Percentiles rank a stretch among this genome's conserved stretches.
These are phyloP conservation scores for Flammula alnicola DNA, from an alignment of 1,284 basidiomycete genomes.

Conservation along the genomic window DNA sequence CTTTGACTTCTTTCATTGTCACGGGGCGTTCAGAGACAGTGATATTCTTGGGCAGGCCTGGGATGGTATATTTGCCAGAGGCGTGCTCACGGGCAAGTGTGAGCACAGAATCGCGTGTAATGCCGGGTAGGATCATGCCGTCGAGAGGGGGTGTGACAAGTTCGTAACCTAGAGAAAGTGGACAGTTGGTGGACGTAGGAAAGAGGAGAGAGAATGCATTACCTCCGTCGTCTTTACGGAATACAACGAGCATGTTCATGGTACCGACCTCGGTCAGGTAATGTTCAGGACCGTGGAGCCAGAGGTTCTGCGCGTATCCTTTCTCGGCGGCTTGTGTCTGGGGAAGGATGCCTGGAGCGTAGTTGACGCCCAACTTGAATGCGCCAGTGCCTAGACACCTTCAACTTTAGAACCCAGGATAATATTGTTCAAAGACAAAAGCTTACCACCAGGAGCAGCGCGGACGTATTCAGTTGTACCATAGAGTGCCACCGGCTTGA, in stretches of 20 bases:
- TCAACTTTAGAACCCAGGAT: not conserved
- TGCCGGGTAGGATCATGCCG: constrained; percentile 95
- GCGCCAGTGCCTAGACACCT: constrained; percentile 73
- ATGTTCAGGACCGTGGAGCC: constrained; percentile 90
- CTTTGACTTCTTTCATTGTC: constrained; percentile 87
- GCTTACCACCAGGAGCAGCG: constrained; percentile 85
- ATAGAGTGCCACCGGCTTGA: constrained; percentile 94
- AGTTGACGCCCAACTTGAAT: constrained; percentile 92
- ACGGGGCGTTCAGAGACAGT: constrained; percentile 84
- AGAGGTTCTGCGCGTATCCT: constrained; percentile 95
- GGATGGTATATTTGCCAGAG: constrained; percentile 58
- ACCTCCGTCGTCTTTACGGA: constrained; percentile 79
- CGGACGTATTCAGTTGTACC: constrained; percentile 92
- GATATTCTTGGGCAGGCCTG: constrained; percentile 71
- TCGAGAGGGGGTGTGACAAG: constrained; percentile 92
- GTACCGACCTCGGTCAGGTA: constrained; percentile 91
- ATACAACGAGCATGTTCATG: constrained; percentile 95
- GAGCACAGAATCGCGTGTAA: constrained; percentile 93
- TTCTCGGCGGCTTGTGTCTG: constrained; percentile 83
- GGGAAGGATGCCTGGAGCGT: constrained; percentile 88
- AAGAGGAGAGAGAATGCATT: constrained; percentile 26
- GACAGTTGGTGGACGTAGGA: not conserved
- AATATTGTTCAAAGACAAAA: not conserved
- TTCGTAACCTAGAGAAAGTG: constrained; percentile 56
- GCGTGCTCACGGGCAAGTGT: constrained; percentile 80